Base-by-base conservation (phyloP, 768 basidiomycete genomes). In the Crepidotus variabilis region DNA sequence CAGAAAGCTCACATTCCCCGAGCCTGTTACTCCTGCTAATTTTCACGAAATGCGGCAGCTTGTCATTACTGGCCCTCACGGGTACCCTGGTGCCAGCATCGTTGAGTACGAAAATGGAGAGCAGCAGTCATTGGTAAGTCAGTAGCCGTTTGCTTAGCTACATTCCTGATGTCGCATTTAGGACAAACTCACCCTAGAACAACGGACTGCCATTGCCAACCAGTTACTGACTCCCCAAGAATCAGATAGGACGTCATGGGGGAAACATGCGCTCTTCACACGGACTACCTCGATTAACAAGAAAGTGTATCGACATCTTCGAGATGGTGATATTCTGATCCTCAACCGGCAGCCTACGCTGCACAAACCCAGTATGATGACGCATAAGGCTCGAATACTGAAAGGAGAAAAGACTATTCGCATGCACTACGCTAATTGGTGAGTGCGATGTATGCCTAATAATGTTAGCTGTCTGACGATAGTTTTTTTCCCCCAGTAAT, bases 341-440 rank as follows among this genome's bases (percentile, higher is more conserved):
- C 78, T 99, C 36, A 99, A 99, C 68, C 90, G 97, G 51, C 97
- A 99, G 76, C 97, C 97, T 6, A 98, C 97, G 1, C 79, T 99
- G 52, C 97, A 99, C 70, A 99, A 99, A 68, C 96, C 97, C 20
- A 94, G 92, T 78, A 99, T 99, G 96, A 99, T 99, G 97, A 88
- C 87, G 7, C 97, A 99, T 69, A 89, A 84, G 63, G 96, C 96
- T 14, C 87, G 88, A 55, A 89, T 98, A 18, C 71, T 99, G 59
- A 83, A 86, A 59, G 97, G 96, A 22, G 97, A 99, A 73, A 99
- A 98, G 78, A 98, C 97, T 0, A 98, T 99, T 68, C 84, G 97
- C 13, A 95, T 99, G 95, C 97, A 99, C 75, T 99, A 99, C 67
- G 96, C 97, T 22, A 99, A 99, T 67, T 99, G 96, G 94, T 96